Percentiles rank a stretch among this genome's conserved stretches.
These are phyloP conservation scores for Antrodiella citrinella DNA, from an alignment of 768 basidiomycete species.

Conservation along the genomic window DNA sequence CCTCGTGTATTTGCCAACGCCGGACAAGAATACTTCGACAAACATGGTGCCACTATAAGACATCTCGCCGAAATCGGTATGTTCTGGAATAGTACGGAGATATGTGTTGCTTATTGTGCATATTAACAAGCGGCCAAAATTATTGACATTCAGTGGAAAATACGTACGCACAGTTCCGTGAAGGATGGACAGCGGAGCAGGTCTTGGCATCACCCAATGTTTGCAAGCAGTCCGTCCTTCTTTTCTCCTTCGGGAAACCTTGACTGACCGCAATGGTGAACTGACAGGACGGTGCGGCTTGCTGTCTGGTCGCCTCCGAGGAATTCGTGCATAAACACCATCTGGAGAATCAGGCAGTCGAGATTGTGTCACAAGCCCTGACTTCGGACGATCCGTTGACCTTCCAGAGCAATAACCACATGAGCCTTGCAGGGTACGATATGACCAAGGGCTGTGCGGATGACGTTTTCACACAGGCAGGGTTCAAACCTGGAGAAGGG, in stretches of 20 bases:
- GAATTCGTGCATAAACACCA: slow-evolving; percentile 63
- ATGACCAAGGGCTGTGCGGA: slow-evolving; percentile 70
- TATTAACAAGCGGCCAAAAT: slow-evolving; percentile 60
- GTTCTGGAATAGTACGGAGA: slow-evolving; percentile 8
- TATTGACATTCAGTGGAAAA: slow-evolving; percentile 77
- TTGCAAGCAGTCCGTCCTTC: slow-evolving; percentile 42
- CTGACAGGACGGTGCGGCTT: slow-evolving; percentile 67
- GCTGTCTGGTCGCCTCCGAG: slow-evolving; percentile 72
- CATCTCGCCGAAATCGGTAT: slow-evolving; percentile 73
- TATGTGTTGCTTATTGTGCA: not conserved
- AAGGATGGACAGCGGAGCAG: slow-evolving; percentile 69
- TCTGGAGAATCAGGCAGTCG: slow-evolving; percentile 82
- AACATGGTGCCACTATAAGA: slow-evolving; percentile 57
- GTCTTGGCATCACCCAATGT: slow-evolving; percentile 60
- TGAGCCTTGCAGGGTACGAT: slow-evolving; percentile 74
- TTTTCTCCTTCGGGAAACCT: not conserved
- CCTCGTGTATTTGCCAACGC: slow-evolving; percentile 72
- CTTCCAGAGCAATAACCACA: slow-evolving; percentile 61
- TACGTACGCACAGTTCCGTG: slow-evolving; percentile 79
- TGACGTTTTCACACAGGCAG: slow-evolving; percentile 62
- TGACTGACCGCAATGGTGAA: not conserved
- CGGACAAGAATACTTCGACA: slow-evolving; percentile 67
- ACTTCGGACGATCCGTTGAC: slow-evolving; percentile 58
- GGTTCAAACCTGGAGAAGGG: slow-evolving; percentile 52
- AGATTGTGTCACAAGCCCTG: slow-evolving; percentile 61